Evolutionary conservation across 2,329 filamentous ascomycete species (phyloP).

Genomic region (Teratosphaeria nubilosa): DNA sequence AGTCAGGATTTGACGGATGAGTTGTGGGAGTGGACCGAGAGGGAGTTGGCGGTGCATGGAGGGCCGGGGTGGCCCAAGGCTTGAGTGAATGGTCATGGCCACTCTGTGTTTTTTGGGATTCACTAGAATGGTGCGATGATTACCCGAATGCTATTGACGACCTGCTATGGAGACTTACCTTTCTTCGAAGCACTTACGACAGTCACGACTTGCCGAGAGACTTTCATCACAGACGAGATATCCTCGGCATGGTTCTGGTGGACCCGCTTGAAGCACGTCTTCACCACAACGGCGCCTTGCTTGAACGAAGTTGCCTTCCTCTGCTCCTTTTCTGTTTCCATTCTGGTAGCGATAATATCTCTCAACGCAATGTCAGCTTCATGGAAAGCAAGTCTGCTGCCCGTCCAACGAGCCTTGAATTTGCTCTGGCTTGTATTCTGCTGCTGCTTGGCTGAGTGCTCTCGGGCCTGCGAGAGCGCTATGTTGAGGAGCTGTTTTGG

Average conservation of each 20-base stretch:
- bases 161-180: not conserved
- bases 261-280: not conserved
- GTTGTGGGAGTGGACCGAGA: constrained; percentile 32
- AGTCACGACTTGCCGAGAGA: not conserved
- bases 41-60: constrained; percentile 7
- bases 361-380: not conserved
- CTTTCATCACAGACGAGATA: not conserved
- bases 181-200: not conserved
- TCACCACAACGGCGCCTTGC: not conserved
- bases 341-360: not conserved
- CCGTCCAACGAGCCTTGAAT: not conserved
- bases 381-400: not conserved
- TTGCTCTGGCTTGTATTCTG: not conserved
- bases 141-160: not conserved
- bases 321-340: not conserved
- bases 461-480: not conserved
- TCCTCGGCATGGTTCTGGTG: not conserved
- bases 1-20: constrained; percentile 20
- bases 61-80: constrained; percentile 1
- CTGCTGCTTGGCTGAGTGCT: not conserved
- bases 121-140: not conserved
- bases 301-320: not conserved
- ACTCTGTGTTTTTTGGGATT: no score
- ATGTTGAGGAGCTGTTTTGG: not conserved
- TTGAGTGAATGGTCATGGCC: not conserved